Evolutionary conservation across 2,329 filamentous ascomycete genomes (phyloP), one percentile per base, ranked within the genome.

Genomic region (Chaetothyriales sp.): DNA sequence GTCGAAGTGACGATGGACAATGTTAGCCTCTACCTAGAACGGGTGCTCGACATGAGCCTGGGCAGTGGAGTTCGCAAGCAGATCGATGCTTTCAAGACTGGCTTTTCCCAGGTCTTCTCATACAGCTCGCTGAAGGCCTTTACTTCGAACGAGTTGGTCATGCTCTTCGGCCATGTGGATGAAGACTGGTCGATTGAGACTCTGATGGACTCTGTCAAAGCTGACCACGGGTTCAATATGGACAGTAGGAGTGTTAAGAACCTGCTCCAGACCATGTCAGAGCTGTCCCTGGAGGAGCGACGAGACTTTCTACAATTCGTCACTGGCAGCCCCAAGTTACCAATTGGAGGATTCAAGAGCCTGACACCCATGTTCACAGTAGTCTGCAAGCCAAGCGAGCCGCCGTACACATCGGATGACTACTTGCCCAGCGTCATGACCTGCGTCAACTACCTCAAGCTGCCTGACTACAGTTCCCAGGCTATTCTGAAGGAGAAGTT

Each of bases 371-470:
- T 96, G 83, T 96, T 98, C 65, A 98, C 92, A 2, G 92, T 98
- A 55, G 92, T 98, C 44, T 96, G 92, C 76, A 95, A 95, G 68
- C 90, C 90, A n/a, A 94, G 86, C 66, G 92, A 98, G 64, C 81
- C 87, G 15, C 92, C 92, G 1, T 92, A 89, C 66, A 84, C 83
- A 2, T 90, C 90, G 3, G 92, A 98, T 63, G 92, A 98, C 70
- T 98, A 96, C 63, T 77, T 98, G n/a, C 92, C 93, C 10, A 96
- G 89, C 65, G 93, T 98, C 66, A 98, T 98, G 93, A 98, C 93
- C 9, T 98, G 93, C 66, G 92, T 95, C 68, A 98, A 98, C 68
- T 98, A 98, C 66, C 79, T 98, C 62, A 98, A 98, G 70, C 77
- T 98, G 63, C 92, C 92, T 18, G 87, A 98, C 68, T 98, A 98